Evolutionary conservation across 108 stramenopile species (phyloP).

Genomic region (Heterococcus sp.): DNA sequence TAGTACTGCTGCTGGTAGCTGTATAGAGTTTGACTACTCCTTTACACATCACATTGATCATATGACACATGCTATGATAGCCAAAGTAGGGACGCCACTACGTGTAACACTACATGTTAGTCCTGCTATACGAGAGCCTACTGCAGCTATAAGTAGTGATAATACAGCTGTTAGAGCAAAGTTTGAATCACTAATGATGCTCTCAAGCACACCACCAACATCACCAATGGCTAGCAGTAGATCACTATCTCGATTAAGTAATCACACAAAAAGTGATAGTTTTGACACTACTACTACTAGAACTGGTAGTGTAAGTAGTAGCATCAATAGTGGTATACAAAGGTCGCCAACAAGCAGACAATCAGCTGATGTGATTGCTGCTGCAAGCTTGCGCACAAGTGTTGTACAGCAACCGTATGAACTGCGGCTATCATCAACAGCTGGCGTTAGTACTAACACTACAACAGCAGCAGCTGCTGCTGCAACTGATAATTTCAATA

Average conservation of each 20-base stretch:
- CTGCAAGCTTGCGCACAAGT: too few relatives aligned
- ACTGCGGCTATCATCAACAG: background rate
- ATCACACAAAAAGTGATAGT: background rate
- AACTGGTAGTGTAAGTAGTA: too few relatives aligned
- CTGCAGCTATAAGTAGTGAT: background rate
- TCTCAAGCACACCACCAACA: too few relatives aligned
- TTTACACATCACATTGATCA: background rate
- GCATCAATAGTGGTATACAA: too few relatives aligned
- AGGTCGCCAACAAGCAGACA: background rate
- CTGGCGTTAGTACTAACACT: background rate
- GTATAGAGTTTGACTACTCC: background rate
- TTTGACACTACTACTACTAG: background rate
- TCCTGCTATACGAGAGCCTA: background rate
- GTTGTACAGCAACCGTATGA: background rate
- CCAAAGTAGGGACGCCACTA: background rate
- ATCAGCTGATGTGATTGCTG: background rate
- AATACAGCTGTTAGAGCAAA: background rate
- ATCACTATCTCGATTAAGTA: background rate
- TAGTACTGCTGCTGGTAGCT: background rate
- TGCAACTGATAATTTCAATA: background rate
- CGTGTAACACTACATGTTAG: background rate
- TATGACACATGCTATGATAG: background rate
- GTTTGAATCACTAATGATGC: background rate
- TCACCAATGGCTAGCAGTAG: too few relatives aligned
- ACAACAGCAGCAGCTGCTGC: background rate